Percentiles rank a stretch among this genome's conserved stretches.
Conservation (phyloP, 1,284 basidiomycete species). For the Volvariella volvacea region DNA sequence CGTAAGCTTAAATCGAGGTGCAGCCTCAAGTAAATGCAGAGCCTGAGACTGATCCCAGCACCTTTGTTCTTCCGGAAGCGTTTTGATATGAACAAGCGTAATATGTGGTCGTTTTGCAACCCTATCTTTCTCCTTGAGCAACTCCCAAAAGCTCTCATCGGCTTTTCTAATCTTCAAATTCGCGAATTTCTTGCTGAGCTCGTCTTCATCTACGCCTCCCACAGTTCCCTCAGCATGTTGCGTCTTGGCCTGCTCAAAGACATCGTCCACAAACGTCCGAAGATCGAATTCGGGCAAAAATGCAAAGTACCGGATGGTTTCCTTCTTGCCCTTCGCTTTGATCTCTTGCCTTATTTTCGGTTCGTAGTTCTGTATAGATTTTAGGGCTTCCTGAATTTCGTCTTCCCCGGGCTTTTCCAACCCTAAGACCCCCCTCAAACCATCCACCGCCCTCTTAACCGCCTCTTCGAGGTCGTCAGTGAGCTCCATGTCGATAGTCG, state of each 20-base stretch:
- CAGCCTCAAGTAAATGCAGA: constrained; percentile 34
- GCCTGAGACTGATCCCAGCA: constrained; percentile 65
- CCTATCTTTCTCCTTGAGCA: constrained; percentile 40
- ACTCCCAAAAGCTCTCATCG: constrained; percentile 39
- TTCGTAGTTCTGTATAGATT: constrained; percentile 44
- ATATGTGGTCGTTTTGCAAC: constrained; percentile 72
- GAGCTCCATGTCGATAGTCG: constrained; percentile 61
- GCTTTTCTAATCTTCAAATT: constrained; percentile 9
- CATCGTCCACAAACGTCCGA: constrained; percentile 32
- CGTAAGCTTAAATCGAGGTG: constrained; percentile 56
- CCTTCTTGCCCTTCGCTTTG: constrained; percentile 29
- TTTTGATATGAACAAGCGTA: constrained; percentile 76
- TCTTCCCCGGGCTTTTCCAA: constrained; percentile 49
- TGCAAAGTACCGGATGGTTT: constrained; percentile 64
- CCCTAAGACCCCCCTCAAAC: constrained; percentile 42
- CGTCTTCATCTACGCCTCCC: background rate
- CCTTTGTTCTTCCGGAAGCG: constrained; percentile 36
- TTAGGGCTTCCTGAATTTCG: constrained; percentile 54
- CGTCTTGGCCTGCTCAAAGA: constrained; percentile 17
- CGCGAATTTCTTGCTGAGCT: background rate
- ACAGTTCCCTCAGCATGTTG: constrained; percentile 2
- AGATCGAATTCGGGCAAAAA: constrained; percentile 72
- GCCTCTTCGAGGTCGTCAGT: constrained; percentile 44
- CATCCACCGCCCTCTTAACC: constrained; percentile 55
- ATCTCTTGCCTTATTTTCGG: constrained; percentile 5